These are phyloP conservation scores for Trichoderma parareesei DNA, from an alignment of 495 filamentous ascomycete species.

Conservation along the genomic window DNA sequence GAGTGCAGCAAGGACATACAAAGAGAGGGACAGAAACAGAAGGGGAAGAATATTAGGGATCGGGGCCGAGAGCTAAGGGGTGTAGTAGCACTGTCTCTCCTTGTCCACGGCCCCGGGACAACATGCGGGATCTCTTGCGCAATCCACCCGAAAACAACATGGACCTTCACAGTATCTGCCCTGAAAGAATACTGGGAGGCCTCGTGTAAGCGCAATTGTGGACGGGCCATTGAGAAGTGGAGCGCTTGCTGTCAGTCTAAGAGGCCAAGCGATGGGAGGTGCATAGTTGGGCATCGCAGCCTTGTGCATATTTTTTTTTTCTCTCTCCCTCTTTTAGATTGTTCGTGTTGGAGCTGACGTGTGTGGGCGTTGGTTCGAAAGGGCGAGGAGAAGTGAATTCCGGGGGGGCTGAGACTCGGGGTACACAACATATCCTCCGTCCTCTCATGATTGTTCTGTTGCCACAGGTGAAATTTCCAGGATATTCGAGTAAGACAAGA, in stretches of 20 bases:
- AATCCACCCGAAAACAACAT: not conserved
- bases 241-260: constrained; percentile 7
- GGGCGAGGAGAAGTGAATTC: not conserved
- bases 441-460: not conserved
- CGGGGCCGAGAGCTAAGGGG: not conserved
- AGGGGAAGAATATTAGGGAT: not conserved
- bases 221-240: constrained; percentile 6
- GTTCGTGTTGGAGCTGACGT: not conserved
- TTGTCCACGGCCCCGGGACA: not conserved
- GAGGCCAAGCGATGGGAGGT: not conserved
- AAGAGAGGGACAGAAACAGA: not conserved
- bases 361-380: not conserved
- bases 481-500: constrained; percentile 9
- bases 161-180: not conserved
- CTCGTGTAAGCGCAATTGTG: constrained; percentile 7
- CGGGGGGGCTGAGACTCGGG: not conserved
- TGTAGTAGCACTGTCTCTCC: not conserved
- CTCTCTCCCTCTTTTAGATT: not conserved
- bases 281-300: constrained; percentile 10
- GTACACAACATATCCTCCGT: not conserved
- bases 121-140: not conserved
- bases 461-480: constrained; percentile 1
- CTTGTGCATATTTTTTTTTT: constrained; percentile 1
- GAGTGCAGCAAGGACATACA: no score
- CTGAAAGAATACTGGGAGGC: constrained; percentile 1